These are phyloP conservation scores for Davidsoniella australis DNA, from an alignment of 2,329 filamentous ascomycete species.

Conservation along the genomic window DNA sequence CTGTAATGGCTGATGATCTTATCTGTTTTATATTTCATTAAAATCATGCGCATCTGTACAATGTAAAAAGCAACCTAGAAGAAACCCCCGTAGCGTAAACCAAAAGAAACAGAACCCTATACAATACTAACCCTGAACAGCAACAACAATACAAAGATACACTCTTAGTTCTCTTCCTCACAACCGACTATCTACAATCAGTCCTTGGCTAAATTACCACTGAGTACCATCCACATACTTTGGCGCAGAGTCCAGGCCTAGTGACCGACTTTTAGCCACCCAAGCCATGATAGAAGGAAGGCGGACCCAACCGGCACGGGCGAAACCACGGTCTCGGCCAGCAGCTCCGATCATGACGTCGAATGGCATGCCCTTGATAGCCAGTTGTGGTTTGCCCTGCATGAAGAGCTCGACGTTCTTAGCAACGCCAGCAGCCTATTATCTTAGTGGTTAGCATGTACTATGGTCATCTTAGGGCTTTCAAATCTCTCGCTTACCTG, in stretches of 20 bases:
- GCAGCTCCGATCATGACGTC: conserved; percentile 32
- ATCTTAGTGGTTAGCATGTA: not conserved
- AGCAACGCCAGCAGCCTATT: conserved; percentile 30
- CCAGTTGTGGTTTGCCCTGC: conserved; percentile 25
- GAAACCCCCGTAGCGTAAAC: too few species aligned
- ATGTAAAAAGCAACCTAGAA: too few species aligned
- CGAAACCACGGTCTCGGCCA: conserved; percentile 33
- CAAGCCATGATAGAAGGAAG: conserved; percentile 35
- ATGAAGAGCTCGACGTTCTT: conserved; percentile 36
- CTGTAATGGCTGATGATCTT: too few species aligned
- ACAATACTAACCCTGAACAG: too few species aligned
- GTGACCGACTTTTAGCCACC: conserved; percentile 32
- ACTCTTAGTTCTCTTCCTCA: not conserved
- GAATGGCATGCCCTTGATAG: conserved; percentile 30
- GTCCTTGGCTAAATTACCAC: conserved; percentile 21
- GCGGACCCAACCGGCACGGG: conserved; percentile 29
- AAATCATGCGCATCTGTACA: too few species aligned
- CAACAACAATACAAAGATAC: not conserved
- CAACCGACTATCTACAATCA: too few species aligned
- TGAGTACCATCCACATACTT: conserved; percentile 32
- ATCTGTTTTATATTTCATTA: too few species aligned
- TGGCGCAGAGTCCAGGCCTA: conserved; percentile 27
- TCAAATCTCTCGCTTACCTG: conserved; percentile 23
- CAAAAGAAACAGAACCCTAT: too few species aligned
- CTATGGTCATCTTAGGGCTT: not conserved